Evolutionary conservation across 148 eudicot species (phyloP).

Genomic region (Mesembryanthemum crystallinum): DNA sequence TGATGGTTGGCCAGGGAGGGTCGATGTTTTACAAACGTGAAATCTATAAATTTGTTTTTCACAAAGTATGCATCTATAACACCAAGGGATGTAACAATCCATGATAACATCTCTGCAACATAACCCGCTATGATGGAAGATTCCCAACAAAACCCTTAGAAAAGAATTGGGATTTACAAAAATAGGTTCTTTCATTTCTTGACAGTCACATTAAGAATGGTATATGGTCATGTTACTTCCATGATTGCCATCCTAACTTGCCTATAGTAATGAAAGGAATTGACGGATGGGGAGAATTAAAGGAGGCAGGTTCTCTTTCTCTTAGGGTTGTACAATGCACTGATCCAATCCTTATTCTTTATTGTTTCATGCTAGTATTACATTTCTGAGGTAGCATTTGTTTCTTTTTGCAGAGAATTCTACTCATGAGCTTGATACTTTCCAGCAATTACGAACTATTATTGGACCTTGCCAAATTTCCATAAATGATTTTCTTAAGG

Average conservation of each 20-base stretch:
- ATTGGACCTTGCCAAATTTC: slow-evolving; percentile 57
- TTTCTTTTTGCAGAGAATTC: slow-evolving; percentile 53
- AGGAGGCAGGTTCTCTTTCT: not conserved
- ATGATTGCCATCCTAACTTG: not conserved
- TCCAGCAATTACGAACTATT: slow-evolving; percentile 44
- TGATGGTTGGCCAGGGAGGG: no score
- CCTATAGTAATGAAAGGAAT: not conserved
- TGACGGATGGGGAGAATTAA: not conserved
- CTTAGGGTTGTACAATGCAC: not conserved
- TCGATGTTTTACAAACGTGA: no score
- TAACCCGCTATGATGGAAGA: no score
- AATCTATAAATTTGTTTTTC: no score
- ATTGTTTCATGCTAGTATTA: not conserved
- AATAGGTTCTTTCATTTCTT: no score
- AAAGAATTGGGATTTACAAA: no score
- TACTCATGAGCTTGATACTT: slow-evolving; percentile 34
- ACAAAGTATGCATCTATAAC: no score
- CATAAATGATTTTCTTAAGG: slow-evolving; percentile 41
- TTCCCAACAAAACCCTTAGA: no score
- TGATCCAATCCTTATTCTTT: not conserved
- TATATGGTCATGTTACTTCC: not conserved
- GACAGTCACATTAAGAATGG: not conserved
- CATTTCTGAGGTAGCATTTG: not conserved
- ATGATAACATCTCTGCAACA: no score
- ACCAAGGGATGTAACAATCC: no score